Conservation (phyloP, 2,329 filamentous ascomycete species). For the Falciphora oryzae region DNA sequence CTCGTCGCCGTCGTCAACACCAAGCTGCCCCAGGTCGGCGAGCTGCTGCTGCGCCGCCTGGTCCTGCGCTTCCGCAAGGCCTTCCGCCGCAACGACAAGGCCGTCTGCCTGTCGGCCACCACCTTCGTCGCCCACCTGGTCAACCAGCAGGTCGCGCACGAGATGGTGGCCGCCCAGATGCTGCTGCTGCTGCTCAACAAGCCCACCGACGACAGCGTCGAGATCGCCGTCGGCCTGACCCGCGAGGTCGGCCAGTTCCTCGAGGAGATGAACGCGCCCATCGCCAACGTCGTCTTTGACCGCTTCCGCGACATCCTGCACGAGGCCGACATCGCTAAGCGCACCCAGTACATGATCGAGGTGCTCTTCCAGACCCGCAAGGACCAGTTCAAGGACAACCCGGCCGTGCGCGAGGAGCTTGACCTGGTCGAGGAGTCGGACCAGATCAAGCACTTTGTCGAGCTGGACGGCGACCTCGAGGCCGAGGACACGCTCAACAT, state of each 20-base stretch:
- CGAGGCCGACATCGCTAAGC: constrained; percentile 94
- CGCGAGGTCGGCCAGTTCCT: constrained; percentile 90
- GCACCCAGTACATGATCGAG: constrained; percentile 99
- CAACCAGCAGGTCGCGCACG: constrained; percentile 93
- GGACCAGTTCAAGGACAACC: constrained; percentile 94
- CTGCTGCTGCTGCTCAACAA: constrained; percentile 87
- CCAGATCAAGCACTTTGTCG: constrained; percentile 85
- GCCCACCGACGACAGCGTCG: constrained; percentile 93
- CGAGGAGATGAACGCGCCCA: constrained; percentile 89
- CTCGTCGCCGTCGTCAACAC: constrained; percentile 98
- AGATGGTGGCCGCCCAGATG: constrained; percentile 90
- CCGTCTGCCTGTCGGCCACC: constrained; percentile 86
- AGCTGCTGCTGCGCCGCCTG: constrained; percentile 78
- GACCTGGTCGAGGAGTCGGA: constrained; percentile 97
- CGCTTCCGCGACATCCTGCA: constrained; percentile 93
- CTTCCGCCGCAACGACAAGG: constrained; percentile 94
- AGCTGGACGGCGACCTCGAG: constrained; percentile 77
- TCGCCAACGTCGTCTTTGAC: constrained; percentile 87
- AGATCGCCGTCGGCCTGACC: constrained; percentile 92
- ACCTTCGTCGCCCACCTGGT: constrained; percentile 93
- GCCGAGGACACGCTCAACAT: constrained; percentile 86
- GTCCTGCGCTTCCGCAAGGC: constrained; percentile 92
- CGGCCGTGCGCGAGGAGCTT: constrained; percentile 82
- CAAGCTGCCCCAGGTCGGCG: constrained; percentile 90
- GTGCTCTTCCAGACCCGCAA: constrained; percentile 95